Percentiles rank a stretch among this genome's conserved stretches.
Evolutionary conservation across 345 rosid species (phyloP).

Genomic region (Draba incana): DNA sequence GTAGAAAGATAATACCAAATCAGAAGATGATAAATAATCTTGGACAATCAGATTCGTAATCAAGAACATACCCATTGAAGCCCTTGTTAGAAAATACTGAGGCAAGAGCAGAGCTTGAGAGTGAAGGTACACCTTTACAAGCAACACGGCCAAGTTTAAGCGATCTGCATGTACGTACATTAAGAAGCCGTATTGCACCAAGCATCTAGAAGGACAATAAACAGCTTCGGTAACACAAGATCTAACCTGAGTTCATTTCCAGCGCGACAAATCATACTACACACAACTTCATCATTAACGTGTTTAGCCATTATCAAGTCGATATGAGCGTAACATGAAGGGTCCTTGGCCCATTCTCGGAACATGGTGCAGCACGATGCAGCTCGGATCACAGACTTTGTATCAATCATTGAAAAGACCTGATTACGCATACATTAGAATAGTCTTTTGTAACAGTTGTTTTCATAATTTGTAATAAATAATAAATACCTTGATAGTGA

Average conservation of each 20-base stretch:
- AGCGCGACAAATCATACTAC: slow-evolving; percentile 81
- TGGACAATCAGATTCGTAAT: background rate
- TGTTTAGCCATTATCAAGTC: slow-evolving; percentile 71
- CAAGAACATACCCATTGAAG: slow-evolving; percentile 2
- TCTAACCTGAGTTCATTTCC: slow-evolving; percentile 75
- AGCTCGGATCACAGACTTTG: slow-evolving; percentile 73
- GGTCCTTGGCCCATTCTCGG: slow-evolving; percentile 82
- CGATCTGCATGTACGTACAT: slow-evolving; percentile 48
- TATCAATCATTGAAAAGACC: slow-evolving; percentile 90
- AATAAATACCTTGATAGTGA: background rate
- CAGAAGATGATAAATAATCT: background rate
- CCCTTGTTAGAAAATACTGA: slow-evolving; percentile 40
- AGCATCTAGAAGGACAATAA: background rate
- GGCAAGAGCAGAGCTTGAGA: slow-evolving; percentile 64
- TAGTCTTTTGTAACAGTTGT: too few relatives aligned
- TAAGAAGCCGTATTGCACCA: too few relatives aligned
- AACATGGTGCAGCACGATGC: slow-evolving; percentile 83
- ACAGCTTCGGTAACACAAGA: background rate
- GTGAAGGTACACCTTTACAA: slow-evolving; percentile 44
- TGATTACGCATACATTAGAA: slow-evolving; percentile 5
- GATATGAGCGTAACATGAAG: slow-evolving; percentile 66
- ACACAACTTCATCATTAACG: slow-evolving; percentile 71
- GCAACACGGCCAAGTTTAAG: slow-evolving; percentile 71
- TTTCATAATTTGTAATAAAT: too few relatives aligned
- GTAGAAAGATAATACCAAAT: slow-evolving; percentile 25